phyloP scores from a whole-genome alignment of 305 asterid species.

The Fraxinus dipetala region DNA sequence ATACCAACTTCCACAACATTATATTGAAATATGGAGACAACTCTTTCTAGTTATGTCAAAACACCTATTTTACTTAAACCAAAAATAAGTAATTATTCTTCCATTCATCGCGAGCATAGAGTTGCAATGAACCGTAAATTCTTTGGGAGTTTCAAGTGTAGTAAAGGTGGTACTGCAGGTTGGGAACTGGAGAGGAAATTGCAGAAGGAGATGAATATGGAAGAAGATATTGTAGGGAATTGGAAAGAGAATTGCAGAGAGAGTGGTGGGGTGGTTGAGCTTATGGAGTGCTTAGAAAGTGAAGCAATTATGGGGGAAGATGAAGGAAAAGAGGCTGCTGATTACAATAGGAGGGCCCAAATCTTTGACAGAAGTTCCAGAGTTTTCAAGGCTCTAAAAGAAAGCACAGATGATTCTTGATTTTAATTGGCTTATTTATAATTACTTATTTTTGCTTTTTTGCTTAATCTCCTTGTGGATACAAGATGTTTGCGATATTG shows the following conservation, averaged over 20 bases:
- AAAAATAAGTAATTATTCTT: not conserved
- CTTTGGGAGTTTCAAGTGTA: constrained; percentile 25
- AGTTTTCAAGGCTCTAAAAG: constrained; percentile 66
- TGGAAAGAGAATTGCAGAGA: constrained; percentile 38
- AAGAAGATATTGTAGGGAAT: constrained; percentile 34
- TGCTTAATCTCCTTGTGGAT: not conserved
- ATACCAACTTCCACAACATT: not conserved
- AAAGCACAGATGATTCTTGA: not conserved
- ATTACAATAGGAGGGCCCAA: not conserved
- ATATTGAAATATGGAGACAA: not conserved
- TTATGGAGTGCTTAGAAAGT: constrained; percentile 8
- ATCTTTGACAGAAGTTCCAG: constrained; percentile 43
- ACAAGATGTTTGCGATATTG: not conserved
- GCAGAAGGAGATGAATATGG: constrained; percentile 26
- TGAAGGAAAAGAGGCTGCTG: not conserved
- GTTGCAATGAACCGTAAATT: not conserved
- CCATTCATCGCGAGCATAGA: not conserved
- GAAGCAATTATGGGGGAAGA: not conserved
- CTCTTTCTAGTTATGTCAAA: not conserved
- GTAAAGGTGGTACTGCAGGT: constrained; percentile 17
- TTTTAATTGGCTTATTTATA: not conserved
- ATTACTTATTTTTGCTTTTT: not conserved
- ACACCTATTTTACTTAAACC: not conserved
- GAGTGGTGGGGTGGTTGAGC: constrained; percentile 48
- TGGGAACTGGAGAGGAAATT: constrained; percentile 27